phyloP scores from a whole-genome alignment of 768 basidiomycete genomes.

The Trametes cubensis region DNA sequence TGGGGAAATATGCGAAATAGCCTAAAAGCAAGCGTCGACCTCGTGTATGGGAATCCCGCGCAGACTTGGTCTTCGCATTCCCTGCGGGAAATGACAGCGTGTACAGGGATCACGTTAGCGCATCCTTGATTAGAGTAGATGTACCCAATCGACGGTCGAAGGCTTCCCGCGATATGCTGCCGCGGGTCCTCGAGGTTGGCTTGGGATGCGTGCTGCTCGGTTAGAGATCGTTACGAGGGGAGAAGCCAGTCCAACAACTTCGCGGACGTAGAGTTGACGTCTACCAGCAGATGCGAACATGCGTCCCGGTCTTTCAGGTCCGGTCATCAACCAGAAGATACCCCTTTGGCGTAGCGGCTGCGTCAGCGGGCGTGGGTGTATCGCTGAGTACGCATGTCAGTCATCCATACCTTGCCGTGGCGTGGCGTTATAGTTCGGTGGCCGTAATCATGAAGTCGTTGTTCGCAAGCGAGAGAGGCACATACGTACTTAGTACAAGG shows the following conservation, averaged over 20 bases:
- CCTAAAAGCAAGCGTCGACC: background rate
- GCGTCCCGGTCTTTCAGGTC: background rate
- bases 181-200: background rate
- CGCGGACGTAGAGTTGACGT: background rate
- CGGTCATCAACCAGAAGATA: background rate
- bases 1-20: background rate
- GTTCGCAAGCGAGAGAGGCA: too few relatives aligned
- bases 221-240: background rate
- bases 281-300: background rate
- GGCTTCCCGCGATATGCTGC: background rate
- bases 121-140: background rate
- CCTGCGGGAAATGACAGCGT: background rate
- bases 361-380: background rate
- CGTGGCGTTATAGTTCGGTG: too few relatives aligned
- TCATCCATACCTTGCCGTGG: too few relatives aligned
- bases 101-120: background rate
- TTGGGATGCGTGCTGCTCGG: background rate
- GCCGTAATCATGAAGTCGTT: too few relatives aligned
- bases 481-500: too few relatives aligned
- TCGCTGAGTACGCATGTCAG: background rate
- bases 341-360: background rate
- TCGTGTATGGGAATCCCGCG: background rate
- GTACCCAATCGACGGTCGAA: background rate
- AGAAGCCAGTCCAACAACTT: background rate
- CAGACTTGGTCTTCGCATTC: background rate